phyloP scores from a whole-genome alignment of 2,329 filamentous ascomycete genomes.

The Exophiala sp. region DNA sequence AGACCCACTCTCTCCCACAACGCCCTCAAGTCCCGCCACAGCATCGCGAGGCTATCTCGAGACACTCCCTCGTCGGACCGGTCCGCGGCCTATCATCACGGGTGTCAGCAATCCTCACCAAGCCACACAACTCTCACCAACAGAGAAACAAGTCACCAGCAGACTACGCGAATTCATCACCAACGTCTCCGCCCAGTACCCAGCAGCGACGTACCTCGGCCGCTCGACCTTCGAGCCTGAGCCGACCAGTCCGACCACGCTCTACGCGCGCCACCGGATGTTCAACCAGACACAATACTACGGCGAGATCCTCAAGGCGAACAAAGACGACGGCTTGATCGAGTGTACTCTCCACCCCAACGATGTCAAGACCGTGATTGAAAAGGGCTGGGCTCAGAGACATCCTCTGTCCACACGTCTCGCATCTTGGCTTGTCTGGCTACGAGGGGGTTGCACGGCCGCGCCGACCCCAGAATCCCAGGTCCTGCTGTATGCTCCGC shows the following conservation, averaged over 20 bases:
- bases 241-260: conserved; percentile 4
- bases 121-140: conserved; percentile 10
- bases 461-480: conserved; percentile 1
- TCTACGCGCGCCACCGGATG: conserved; percentile 20
- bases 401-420: conserved; percentile 44
- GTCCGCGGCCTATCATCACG: conserved; percentile 13
- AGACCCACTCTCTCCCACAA: conserved; percentile 11
- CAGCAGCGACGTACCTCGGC: conserved; percentile 18
- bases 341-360: conserved; percentile 61
- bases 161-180: conserved; percentile 17
- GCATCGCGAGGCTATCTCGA: conserved; percentile 20
- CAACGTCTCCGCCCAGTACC: conserved; percentile 5
- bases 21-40: not conserved
- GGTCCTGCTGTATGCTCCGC: conserved; percentile 36
- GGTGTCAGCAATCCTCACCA: conserved; percentile 14
- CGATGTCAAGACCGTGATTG: conserved; percentile 68
- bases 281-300: conserved; percentile 22
- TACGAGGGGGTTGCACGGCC: not conserved
- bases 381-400: conserved; percentile 73
- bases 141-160: conserved; percentile 11
- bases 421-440: conserved; percentile 9
- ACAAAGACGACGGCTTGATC: conserved; percentile 14
- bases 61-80: conserved; percentile 12
- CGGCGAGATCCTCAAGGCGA: conserved; percentile 19
- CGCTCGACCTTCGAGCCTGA: conserved; percentile 22